Percentiles rank a stretch among this genome's conserved stretches.
Conservation (phyloP, 2,329 filamentous ascomycete genomes). For the Beauveria pseudobassiana region DNA sequence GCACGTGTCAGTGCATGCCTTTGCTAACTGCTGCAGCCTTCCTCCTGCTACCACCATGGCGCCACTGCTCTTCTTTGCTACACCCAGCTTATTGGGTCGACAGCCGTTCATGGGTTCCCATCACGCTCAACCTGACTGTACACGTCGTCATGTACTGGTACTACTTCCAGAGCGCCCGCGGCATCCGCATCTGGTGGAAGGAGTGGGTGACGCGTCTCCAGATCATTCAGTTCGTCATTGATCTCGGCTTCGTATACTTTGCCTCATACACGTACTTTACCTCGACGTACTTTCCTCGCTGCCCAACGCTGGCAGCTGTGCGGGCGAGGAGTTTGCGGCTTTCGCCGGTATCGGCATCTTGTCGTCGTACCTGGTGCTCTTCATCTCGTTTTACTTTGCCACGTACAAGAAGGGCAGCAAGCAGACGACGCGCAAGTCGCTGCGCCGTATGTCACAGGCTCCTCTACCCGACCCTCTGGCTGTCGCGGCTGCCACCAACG, state of each 20-base stretch:
- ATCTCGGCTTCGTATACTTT: conserved; percentile 97
- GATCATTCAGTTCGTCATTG: conserved; percentile 94
- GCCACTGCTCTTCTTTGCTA: conserved; percentile 96
- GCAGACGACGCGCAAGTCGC: conserved; percentile 72
- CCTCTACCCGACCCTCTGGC: conserved; percentile 76
- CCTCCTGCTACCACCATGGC: conserved; percentile 96
- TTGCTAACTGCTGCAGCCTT: conserved; percentile 50
- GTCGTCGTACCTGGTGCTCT: conserved; percentile 91
- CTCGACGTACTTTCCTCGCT: conserved; percentile 80
- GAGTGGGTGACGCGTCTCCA: conserved; percentile 98
- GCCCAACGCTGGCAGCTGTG: conserved; percentile 78
- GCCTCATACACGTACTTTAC: conserved; percentile 98
- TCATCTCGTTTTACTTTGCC: conserved; percentile 97
- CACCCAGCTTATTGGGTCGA: conserved; percentile 89
- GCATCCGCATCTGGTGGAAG: conserved; percentile 98
- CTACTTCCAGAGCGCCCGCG: conserved; percentile 98
- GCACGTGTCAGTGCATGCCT: neutral
- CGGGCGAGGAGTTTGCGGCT: conserved; percentile 93
- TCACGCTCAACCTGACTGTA: conserved; percentile 84
- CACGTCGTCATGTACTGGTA: conserved; percentile 99
- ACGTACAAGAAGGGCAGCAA: conserved; percentile 89
- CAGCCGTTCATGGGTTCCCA: conserved; percentile 93
- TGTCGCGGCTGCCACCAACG: conserved; percentile 49
- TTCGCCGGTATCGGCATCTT: conserved; percentile 88
- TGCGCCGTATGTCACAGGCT: conserved; percentile 58